Base-by-base conservation (phyloP, 2,329 filamentous ascomycete species). In the Didymellaceae sp. region DNA sequence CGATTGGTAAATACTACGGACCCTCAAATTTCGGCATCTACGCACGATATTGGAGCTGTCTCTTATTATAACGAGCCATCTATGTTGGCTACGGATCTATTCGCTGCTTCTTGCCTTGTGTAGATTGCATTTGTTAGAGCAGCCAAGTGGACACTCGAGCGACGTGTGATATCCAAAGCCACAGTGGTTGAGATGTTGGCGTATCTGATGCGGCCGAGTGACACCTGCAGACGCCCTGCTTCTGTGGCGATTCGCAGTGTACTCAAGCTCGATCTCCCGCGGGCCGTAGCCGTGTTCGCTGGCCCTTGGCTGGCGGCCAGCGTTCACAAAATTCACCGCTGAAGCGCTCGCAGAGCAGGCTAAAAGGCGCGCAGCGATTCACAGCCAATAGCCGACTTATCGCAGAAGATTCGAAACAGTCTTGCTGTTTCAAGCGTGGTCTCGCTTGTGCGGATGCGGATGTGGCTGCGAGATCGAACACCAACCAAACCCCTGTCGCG, bases 221-320 rank as follows among this genome's bases (percentile, higher is more conserved):
- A 46, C 42, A 52, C 48, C 13, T 20, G 48, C 43, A 52, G 48
- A 38, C 42, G 48, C 48, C 33, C 26, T 46, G 37, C 37, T 38
- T 32, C 32, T 18, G 45, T 34, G 52, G 51, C 45, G 51, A 57
- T 52, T 55, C 52, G 55, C 57, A 61, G 55, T 54, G 55, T 42
- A 46, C 24, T 52, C 37, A 54, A 38, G 45, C 49, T 50, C 42
- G 54, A 59, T 61, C 55, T 54, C 33, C 52, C 62, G 45, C 65
- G 63, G 65, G 43, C 62, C 59, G 67, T 59, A 49, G 65, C 62
- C 35, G 57, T 61, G 45, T 54, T 55, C 61, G 42, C 48, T 55
- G 54, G 50, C 51, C 52, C 45, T 41, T 57, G 35, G 30, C 45
- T 49, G 30, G 42, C 43, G 52, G 55, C 61, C 60, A 64, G 58